phyloP scores from a whole-genome alignment of 73 alveolate species.

The Paramecium primaurelia region DNA sequence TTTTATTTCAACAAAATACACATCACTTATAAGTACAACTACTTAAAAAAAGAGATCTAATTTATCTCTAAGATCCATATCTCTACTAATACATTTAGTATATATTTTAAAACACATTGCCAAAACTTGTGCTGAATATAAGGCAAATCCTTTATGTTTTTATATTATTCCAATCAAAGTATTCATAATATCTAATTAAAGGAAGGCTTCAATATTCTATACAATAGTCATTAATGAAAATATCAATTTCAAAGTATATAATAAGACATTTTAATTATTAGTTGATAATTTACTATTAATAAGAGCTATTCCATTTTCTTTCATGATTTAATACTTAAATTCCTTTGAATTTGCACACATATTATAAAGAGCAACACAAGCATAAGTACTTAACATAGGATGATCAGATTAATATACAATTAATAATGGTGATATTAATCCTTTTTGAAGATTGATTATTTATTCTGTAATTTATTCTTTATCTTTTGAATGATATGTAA shows the following conservation, averaged over 20 bases:
- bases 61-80: not conserved
- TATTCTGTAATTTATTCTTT: not conserved
- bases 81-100: not conserved
- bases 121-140: not conserved
- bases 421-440: not conserved
- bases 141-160: constrained; percentile 16
- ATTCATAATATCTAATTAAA: not conserved
- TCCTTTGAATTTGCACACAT: constrained; percentile 34
- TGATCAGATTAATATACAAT: constrained; percentile 31
- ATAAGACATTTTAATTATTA: not conserved
- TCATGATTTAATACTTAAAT: not conserved
- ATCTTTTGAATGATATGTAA: not conserved
- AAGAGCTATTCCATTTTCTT: not conserved
- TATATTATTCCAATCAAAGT: not conserved
- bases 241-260: not conserved
- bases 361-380: constrained; percentile 7
- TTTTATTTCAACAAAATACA: not conserved
- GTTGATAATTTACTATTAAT: not conserved
- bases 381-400: constrained; percentile 29
- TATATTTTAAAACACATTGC: not conserved
- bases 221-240: constrained; percentile 18
- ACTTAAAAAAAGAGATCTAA: not conserved
- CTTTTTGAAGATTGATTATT: not conserved
- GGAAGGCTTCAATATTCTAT: not conserved
- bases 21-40: not conserved